Evolutionary conservation across 2,329 filamentous ascomycete genomes (phyloP).

Genomic region (Mycosphaerella sp.): DNA sequence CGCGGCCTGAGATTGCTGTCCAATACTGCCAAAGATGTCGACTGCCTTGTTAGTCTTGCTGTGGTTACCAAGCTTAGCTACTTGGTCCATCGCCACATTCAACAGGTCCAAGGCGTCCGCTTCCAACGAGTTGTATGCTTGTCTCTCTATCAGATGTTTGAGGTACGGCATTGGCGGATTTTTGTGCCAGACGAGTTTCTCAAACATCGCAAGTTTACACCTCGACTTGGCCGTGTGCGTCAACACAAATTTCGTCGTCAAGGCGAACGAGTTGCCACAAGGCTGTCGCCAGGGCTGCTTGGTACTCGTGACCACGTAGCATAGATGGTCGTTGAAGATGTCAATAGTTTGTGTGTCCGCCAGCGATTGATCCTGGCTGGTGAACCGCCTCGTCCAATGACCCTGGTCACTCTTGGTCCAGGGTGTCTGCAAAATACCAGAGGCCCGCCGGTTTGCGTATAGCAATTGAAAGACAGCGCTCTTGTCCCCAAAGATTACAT

Average conservation of each 20-base stretch:
- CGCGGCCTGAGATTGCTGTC: constrained; percentile 56
- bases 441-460: constrained; percentile 74
- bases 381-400: constrained; percentile 58
- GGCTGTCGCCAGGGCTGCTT: constrained; percentile 78
- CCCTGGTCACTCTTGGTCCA: constrained; percentile 66
- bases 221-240: constrained; percentile 88
- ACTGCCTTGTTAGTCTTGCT: constrained; percentile 71
- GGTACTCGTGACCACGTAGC: constrained; percentile 60
- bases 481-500: constrained; percentile 94
- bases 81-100: constrained; percentile 70
- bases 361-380: constrained; percentile 44
- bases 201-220: constrained; percentile 85
- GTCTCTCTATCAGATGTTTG: constrained; percentile 53
- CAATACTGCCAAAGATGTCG: constrained; percentile 71
- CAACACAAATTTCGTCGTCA: constrained; percentile 87
- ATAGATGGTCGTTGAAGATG: constrained; percentile 51
- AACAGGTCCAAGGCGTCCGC: constrained; percentile 68
- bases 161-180: constrained; percentile 31
- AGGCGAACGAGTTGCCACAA: constrained; percentile 67
- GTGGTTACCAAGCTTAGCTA: constrained; percentile 65
- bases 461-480: constrained; percentile 89
- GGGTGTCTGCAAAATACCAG: constrained; percentile 74
- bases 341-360: constrained; percentile 84
- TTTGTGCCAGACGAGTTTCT: constrained; percentile 77
- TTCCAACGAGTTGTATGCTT: constrained; percentile 68